These are phyloP conservation scores for Coemansia sp. DNA, from an alignment of 192 early-diverging fungal genomes.

Conservation along the genomic window DNA sequence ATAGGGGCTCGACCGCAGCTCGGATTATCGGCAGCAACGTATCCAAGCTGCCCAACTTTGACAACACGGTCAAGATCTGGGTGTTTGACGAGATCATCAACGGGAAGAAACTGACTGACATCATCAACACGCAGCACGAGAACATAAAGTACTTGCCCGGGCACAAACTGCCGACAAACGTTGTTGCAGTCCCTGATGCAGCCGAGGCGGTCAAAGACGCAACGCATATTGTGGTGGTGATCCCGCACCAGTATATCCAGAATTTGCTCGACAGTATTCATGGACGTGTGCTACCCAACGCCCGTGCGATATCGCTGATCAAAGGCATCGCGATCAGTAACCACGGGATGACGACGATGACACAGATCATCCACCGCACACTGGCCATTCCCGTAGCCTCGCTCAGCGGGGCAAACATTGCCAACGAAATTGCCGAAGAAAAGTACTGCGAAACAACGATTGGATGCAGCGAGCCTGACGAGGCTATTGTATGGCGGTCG, in stretches of 20 bases:
- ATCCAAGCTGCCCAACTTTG: constrained; percentile 64
- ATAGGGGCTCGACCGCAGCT: constrained; percentile 90
- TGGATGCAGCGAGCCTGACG: constrained; percentile 66
- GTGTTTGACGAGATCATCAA: constrained; percentile 91
- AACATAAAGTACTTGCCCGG: constrained; percentile 89
- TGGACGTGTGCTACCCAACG: constrained; percentile 63
- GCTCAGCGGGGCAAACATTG: constrained; percentile 97
- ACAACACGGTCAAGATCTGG: constrained; percentile 86
- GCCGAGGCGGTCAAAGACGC: constrained; percentile 75
- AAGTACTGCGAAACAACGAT: constrained; percentile 96
- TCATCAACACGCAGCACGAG: constrained; percentile 93
- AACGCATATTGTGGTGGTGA: constrained; percentile 90
- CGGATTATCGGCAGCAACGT: constrained; percentile 91
- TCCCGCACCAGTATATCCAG: constrained; percentile 95
- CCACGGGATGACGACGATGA: constrained; percentile 74
- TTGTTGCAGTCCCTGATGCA: constrained; percentile 83
- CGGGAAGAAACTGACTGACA: constrained; percentile 82
- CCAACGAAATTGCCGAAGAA: constrained; percentile 89
- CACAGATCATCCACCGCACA: constrained; percentile 76
- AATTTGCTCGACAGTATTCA: constrained; percentile 62
- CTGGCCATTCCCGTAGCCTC: constrained; percentile 78
- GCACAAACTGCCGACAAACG: constrained; percentile 78
- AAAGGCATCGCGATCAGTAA: constrained; percentile 86
- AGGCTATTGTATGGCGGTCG: constrained; percentile 76
- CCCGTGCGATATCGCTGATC: constrained; percentile 92